Percentiles rank a stretch among this genome's conserved stretches.
These are phyloP conservation scores for Diaporthe eres DNA, from an alignment of 2,329 filamentous ascomycete species.

Conservation along the genomic window DNA sequence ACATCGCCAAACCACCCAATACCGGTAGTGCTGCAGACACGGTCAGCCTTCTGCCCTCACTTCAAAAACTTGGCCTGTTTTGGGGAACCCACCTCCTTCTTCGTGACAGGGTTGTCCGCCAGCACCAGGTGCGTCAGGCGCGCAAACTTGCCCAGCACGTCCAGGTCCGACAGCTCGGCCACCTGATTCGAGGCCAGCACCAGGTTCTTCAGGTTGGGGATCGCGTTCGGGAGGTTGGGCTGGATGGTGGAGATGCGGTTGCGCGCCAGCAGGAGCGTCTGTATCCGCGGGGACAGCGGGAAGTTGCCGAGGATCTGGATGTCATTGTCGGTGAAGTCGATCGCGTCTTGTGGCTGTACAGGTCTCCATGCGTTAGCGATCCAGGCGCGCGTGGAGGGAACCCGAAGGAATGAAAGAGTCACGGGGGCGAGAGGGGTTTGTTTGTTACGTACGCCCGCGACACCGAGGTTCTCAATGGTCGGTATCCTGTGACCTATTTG, in stretches of 20 bases:
- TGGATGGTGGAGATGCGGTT: constrained; percentile 91
- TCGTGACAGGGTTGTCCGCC: constrained; percentile 89
- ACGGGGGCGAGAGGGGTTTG: constrained; percentile 12
- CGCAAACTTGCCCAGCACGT: constrained; percentile 78
- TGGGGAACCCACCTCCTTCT: constrained; percentile 82
- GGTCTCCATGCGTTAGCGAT: background rate
- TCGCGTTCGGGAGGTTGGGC: constrained; percentile 77
- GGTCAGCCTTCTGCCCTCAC: constrained; percentile 11
- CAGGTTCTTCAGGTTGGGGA: constrained; percentile 86
- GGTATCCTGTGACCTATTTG: constrained; percentile 96
- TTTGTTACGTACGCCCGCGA: constrained; percentile 80
- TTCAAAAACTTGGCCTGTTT: background rate
- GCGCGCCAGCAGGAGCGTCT: constrained; percentile 87
- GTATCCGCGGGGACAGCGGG: constrained; percentile 88
- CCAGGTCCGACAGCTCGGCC: constrained; percentile 87
- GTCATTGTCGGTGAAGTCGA: constrained; percentile 99
- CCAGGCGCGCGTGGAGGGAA: background rate
- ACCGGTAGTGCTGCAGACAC: constrained; percentile 82
- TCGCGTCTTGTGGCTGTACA: constrained; percentile 88
- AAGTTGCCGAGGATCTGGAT: constrained; percentile 92
- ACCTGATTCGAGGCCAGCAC: constrained; percentile 88
- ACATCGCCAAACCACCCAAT: constrained; percentile 91
- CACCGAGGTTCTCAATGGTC: constrained; percentile 96
- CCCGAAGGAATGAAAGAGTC: too few species aligned
- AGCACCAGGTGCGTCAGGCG: constrained; percentile 85